Evolutionary conservation across 352 stramenopile species (phyloP).

Genomic region (Globisporangium abappressorium): DNA sequence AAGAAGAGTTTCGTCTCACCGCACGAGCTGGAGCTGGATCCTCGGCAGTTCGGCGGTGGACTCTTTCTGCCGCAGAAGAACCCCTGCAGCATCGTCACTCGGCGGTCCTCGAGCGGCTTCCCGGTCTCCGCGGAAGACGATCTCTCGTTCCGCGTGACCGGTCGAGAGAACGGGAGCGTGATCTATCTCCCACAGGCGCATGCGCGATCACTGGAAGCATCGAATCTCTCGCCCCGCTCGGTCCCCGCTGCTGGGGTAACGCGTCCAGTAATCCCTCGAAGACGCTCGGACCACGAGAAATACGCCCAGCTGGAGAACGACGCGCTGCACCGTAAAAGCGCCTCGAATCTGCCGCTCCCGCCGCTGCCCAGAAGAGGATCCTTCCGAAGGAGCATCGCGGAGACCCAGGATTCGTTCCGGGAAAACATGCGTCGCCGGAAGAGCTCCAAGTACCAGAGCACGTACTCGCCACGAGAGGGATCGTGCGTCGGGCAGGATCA

Average conservation of each 20-base stretch:
- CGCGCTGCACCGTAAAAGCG: not conserved
- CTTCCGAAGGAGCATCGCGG: not conserved
- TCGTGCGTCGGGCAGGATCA: not conserved
- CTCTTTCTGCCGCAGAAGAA: not conserved
- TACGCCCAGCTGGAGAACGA: not conserved
- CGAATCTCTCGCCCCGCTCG: not conserved
- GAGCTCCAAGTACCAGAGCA: not conserved
- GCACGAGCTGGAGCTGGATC: not conserved
- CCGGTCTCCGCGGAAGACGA: not conserved
- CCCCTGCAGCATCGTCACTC: not conserved
- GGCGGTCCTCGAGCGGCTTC: not conserved
- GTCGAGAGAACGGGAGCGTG: not conserved
- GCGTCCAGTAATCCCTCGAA: not conserved
- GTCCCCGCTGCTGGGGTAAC: not conserved
- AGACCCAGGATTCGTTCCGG: constrained; percentile 12
- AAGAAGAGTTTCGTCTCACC: not conserved
- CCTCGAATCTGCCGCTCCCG: not conserved
- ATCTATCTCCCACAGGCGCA: not conserved
- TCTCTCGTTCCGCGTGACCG: not conserved
- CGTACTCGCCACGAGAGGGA: constrained; percentile 1
- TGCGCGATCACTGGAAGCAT: not conserved
- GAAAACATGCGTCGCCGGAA: constrained; percentile 3
- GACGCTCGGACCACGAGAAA: not conserved
- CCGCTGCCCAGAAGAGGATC: not conserved
- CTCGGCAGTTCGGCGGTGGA: not conserved